Conservation (phyloP, 495 filamentous ascomycete genomes). For the Rusavskia elegans region DNA sequence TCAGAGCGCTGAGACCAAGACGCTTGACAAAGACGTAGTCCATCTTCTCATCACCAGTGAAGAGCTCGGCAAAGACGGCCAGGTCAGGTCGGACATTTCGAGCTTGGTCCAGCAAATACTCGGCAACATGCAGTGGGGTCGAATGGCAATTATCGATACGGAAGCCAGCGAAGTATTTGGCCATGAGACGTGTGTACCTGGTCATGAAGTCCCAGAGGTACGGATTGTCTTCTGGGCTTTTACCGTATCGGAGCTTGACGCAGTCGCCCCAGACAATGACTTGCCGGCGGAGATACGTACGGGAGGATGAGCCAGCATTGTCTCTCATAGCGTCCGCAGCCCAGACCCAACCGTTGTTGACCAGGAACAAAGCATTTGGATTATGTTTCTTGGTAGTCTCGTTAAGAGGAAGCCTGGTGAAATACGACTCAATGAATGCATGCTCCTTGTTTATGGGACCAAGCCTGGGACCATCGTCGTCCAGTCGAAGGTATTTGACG, state of each 20-base stretch:
- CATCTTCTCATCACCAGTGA: constrained; percentile 88
- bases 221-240: constrained; percentile 65
- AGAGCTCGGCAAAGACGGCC: constrained; percentile 88
- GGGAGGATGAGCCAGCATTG: constrained; percentile 77
- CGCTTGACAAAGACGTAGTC: constrained; percentile 92
- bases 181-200: constrained; percentile 80
- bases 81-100: constrained; percentile 75
- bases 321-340: constrained; percentile 85
- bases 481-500: constrained; percentile 80
- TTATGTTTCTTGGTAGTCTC: constrained; percentile 62
- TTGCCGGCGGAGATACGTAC: constrained; percentile 80
- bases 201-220: constrained; percentile 95
- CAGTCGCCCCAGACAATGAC: constrained; percentile 98
- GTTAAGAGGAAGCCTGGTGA: constrained; percentile 77
- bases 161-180: constrained; percentile 89
- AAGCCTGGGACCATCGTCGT: constrained; percentile 77
- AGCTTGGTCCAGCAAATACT: constrained; percentile 86
- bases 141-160: constrained; percentile 98
- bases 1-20: constrained; percentile 74
- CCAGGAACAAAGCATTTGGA: constrained; percentile 61
- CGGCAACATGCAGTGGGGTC: constrained; percentile 81
- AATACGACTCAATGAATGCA: constrained; percentile 90
- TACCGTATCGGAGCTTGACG: constrained; percentile 89
- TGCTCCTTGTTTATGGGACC: constrained; percentile 60
- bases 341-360: constrained; percentile 99